Base-by-base conservation (phyloP, 305 asterid species). In the Euphrasia arctica region DNA sequence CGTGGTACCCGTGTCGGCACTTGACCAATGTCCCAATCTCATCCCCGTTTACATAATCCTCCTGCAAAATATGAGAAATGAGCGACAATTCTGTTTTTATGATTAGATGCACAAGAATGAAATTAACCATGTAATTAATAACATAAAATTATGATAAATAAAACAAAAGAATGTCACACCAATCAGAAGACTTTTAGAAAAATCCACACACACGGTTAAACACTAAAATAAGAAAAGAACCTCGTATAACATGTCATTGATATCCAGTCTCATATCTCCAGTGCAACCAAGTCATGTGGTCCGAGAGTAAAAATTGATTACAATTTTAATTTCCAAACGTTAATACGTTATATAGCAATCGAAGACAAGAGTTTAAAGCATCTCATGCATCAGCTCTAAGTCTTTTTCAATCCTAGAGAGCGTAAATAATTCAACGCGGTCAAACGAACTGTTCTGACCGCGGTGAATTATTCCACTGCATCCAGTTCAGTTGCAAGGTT, bases 221-320 rank as follows among this genome's bases (percentile, higher is more conserved):
- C 34, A 57, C 9, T 0, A 62, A 57, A 60, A 1, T 48, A 25
- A 48, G 60, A 57, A 58, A 2, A 43, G 27, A 62, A 91, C 98
- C 95, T 91, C 98, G 7, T 91, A 91, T 5, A 95, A 85, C 97
- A 89, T 89, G 86, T 75, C 83, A 76, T 91, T 96, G n/a, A 91
- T 89, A 71, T 91, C 95, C 70, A 91, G 72, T 70, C 98, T 83
- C 97, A 91, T 80, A 63, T 79, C 95, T 91, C 98, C 68, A 86
- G 59, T 18, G 80, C 70, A 75, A 85, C 86, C 41, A 81, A 54
- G 81, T 89, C 91, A 95, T 91, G 83, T 14, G 63, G n/a, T 68
- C 9, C 62, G 15, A 72, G 66, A 73, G 43, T 22, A 62, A 48
- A 50, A 4, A 4, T 66, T 45, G 14, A 62, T 62, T 31, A 69